These are phyloP conservation scores for Kernera saxatilis DNA, from an alignment of 345 rosid genomes.

Conservation along the genomic window DNA sequence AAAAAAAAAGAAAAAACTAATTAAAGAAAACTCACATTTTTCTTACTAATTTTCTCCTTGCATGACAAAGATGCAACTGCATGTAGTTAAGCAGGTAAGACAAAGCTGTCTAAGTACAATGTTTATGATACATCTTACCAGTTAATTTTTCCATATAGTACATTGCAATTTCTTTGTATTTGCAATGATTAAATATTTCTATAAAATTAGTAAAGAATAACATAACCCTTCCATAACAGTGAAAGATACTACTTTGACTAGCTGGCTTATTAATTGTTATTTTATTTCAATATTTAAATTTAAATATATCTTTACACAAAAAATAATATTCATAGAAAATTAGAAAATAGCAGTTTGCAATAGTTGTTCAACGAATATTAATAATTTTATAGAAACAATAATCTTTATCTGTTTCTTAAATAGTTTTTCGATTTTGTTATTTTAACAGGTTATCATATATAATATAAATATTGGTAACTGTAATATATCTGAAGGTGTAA, in stretches of 20 bases:
- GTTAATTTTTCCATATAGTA: not conserved
- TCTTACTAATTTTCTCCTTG: not conserved
- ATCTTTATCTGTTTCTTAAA: no score
- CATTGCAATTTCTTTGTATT: not conserved
- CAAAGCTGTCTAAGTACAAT: not conserved
- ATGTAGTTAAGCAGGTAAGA: slow-evolving; percentile 6
- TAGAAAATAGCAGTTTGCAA: not conserved
- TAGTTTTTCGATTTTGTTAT: not conserved
- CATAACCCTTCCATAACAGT: slow-evolving; percentile 10
- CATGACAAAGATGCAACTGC: not conserved
- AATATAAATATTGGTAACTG: not conserved
- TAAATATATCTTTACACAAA: not conserved
- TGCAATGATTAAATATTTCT: not conserved
- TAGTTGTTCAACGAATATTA: not conserved
- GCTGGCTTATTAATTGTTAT: not conserved
- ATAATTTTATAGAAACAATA: no score
- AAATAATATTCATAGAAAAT: not conserved
- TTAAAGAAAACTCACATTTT: not conserved
- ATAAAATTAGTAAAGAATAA: slow-evolving; percentile 17
- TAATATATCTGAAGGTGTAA: not conserved
- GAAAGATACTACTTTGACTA: slow-evolving; percentile 15
- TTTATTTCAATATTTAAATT: not conserved
- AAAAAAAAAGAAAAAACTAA: no score
- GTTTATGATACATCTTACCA: slow-evolving; percentile 12
- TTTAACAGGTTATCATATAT: not conserved